phyloP scores from a whole-genome alignment of 2,329 filamentous ascomycete genomes.

The Trichoderma brevicompactum region DNA sequence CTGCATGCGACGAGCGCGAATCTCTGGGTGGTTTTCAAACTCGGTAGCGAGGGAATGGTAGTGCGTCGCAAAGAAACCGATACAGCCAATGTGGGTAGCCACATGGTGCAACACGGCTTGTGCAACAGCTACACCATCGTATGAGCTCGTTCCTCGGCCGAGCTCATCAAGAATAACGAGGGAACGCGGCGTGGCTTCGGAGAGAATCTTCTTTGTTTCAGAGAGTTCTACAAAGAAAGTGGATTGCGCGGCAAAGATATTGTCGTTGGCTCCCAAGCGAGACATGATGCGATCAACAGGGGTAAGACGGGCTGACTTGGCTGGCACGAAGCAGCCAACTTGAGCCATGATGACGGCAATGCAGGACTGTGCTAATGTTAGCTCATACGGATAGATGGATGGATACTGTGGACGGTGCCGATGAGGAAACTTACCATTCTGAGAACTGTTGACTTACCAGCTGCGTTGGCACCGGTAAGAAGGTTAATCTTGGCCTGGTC shows the following conservation, averaged over 20 bases:
- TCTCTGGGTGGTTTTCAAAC: constrained; percentile 87
- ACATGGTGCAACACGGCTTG: constrained; percentile 97
- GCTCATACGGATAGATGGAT: too few relatives aligned
- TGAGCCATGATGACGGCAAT: constrained; percentile 97
- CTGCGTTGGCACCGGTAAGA: constrained; percentile 93
- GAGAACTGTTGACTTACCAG: constrained; percentile 94
- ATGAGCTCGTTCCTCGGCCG: constrained; percentile 90
- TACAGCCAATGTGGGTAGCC: constrained; percentile 86
- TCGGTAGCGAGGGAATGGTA: constrained; percentile 94
- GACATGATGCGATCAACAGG: constrained; percentile 99
- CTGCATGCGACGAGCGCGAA: constrained; percentile 85
- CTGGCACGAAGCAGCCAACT: constrained; percentile 90
- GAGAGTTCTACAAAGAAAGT: constrained; percentile 98
- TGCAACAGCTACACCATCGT: constrained; percentile 94
- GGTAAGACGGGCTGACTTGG: constrained; percentile 78
- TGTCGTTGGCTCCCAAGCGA: constrained; percentile 94
- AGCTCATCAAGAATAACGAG: constrained; percentile 97
- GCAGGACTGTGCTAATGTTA: constrained; percentile 67
- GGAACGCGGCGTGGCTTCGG: constrained; percentile 90
- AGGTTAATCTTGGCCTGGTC: constrained; percentile 81
- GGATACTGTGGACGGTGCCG: not conserved
- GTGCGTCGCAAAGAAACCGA: constrained; percentile 97
- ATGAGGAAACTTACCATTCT: constrained; percentile 71
- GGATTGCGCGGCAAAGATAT: constrained; percentile 96
- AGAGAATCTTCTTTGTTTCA: constrained; percentile 96